Evolutionary conservation across 2,329 filamentous ascomycete species (phyloP), one percentile per base, ranked within the genome.

Genomic region (Westerdykella aurantiaca): DNA sequence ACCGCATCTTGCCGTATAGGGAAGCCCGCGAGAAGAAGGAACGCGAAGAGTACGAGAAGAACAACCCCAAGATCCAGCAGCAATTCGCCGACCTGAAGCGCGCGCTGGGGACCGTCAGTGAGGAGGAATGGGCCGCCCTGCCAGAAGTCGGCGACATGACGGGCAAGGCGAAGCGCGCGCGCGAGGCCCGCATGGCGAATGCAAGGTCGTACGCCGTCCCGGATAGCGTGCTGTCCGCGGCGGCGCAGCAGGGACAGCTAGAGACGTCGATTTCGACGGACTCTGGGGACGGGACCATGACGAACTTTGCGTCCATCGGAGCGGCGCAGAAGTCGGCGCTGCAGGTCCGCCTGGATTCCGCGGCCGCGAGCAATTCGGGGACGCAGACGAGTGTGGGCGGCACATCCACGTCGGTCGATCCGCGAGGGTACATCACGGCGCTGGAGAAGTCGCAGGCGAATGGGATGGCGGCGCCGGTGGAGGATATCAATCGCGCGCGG

Each of bases 61-160:
- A 95, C 67, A 97, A 98, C 66, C 93, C 93, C 12, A 98, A 97
- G 71, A 96, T 98, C 41, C 88, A 95, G 63, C 88, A 96, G 56
- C 93, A 98, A 68, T 98, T 98, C 67, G 89, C 90, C 63, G 93
- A 97, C 58, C 73, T 97, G 41, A 98, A 98, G 70, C 81, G 94
- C 60, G 88, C 88, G 5, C 78, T 98, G 31, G 85, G 86, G 34
- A 86, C 83, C 5, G 86, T 98, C 22, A 86, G 87, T 35, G 91
- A 97, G 64, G 91, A 98, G 50, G 90, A 98, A 58, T 98, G 93
- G 93, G 89, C 88, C 33, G 94, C 83, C 58, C 76, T 98, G 34
- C 94, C 93, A 5, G 94, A 98, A 60, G 91, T 96, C 29, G 93
- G 94, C 57, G 93, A 98, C 68, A 77, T 97, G 66, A 98, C 93